Evolutionary conservation across 1,139 yeast species (phyloP).

Genomic region (Diutina neorugosa): DNA sequence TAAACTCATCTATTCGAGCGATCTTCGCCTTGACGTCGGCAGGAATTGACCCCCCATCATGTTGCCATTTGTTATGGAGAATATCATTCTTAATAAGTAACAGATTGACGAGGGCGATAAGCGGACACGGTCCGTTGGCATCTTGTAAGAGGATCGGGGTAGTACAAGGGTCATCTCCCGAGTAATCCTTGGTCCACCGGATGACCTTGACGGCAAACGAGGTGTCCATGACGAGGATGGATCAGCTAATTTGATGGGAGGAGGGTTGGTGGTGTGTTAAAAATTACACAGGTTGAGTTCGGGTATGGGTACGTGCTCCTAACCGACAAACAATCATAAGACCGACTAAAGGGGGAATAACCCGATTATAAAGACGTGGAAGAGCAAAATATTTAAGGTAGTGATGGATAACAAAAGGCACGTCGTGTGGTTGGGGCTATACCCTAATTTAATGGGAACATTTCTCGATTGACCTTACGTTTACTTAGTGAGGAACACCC

Average conservation of each 20-base stretch:
- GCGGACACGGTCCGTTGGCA: slow-evolving; percentile 80
- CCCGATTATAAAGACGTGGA: too few species aligned
- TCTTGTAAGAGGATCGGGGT: slow-evolving; percentile 70
- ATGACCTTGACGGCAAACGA: slow-evolving; percentile 1
- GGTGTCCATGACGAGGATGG: not conserved
- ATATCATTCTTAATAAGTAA: slow-evolving; percentile 38
- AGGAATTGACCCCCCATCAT: not conserved
- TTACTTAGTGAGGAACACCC: not conserved
- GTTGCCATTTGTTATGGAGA: slow-evolving; percentile 7
- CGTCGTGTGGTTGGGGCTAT: too few species aligned
- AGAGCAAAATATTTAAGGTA: too few species aligned
- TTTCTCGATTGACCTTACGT: too few species aligned
- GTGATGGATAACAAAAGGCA: too few species aligned
- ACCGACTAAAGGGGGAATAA: too few species aligned
- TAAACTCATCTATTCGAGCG: not conserved
- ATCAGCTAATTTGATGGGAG: not conserved
- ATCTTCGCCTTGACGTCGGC: not conserved
- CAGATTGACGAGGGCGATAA: slow-evolving; percentile 71
- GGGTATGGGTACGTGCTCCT: not conserved
- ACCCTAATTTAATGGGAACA: too few species aligned
- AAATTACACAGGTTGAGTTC: too few species aligned
- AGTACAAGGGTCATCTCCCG: slow-evolving; percentile 1
- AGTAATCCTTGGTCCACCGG: slow-evolving; percentile 3
- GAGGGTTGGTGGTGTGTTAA: not conserved
- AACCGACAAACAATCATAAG: not conserved